Percentiles rank a stretch among this genome's conserved stretches.
phyloP scores from a whole-genome alignment of 1,284 basidiomycete species.

The Papiliotrema fonsecae region DNA sequence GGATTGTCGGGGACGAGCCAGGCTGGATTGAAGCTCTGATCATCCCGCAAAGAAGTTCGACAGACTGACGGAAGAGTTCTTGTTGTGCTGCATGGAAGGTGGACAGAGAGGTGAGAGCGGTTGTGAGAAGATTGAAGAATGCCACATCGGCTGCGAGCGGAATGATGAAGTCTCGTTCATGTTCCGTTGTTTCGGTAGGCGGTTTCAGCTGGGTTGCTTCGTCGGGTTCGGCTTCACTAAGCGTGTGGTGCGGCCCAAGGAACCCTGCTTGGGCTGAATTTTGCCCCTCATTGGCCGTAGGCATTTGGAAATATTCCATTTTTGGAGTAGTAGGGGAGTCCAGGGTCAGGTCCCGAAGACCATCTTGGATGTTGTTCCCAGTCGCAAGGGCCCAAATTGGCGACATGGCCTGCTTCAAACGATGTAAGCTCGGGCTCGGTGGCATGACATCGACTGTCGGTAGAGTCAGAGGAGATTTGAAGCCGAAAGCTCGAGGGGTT shows the following conservation, averaged over 20 bases:
- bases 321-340: conserved; percentile 6
- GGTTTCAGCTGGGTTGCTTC: not conserved
- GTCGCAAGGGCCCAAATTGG: conserved; percentile 46
- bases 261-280: no score
- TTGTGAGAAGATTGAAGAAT: conserved; percentile 75
- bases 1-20: conserved; percentile 28
- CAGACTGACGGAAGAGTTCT: conserved; percentile 59
- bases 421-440: conserved; percentile 30
- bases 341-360: conserved; percentile 31
- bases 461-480: not conserved
- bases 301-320: no score
- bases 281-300: no score
- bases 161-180: conserved; percentile 62
- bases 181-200: not conserved
- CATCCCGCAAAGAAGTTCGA: conserved; percentile 58
- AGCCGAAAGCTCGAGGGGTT: conserved; percentile 1
- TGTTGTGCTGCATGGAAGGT: conserved; percentile 61
- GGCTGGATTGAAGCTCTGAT: conserved; percentile 63
- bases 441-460: conserved; percentile 23
- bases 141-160: conserved; percentile 73
- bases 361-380: conserved; percentile 14
- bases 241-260: no score
- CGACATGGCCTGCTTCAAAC: conserved; percentile 29
- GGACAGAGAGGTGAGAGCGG: conserved; percentile 66
- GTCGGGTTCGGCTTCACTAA: no score